Conservation (phyloP, 805 yeast species). For the Dipodascopsis tothii region DNA sequence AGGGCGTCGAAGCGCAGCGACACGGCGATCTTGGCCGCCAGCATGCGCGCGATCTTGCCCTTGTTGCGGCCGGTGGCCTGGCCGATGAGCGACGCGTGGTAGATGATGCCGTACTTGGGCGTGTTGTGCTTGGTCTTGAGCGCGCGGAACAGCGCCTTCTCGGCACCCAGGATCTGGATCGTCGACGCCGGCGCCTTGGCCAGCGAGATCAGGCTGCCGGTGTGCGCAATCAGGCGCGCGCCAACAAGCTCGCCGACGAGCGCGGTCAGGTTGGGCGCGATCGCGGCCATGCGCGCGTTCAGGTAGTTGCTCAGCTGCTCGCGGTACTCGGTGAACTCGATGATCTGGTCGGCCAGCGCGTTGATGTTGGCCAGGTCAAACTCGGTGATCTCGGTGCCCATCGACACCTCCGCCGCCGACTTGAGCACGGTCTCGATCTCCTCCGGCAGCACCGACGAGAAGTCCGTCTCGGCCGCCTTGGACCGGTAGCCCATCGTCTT, state of each 20-base stretch:
- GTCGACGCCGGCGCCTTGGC: conserved; percentile 99
- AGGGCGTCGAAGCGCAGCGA: conserved; percentile 93
- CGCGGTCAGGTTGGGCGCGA: conserved; percentile 94
- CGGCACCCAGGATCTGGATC: conserved; percentile 96
- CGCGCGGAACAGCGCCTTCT: conserved; percentile 97
- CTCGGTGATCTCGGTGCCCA: conserved; percentile 98
- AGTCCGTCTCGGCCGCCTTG: conserved; percentile 81
- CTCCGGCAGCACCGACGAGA: conserved; percentile 86
- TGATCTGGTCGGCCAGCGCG: conserved; percentile 90
- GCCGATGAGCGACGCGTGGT: conserved; percentile 95
- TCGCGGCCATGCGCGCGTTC: conserved; percentile 93
- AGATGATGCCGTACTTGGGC: conserved; percentile 94
- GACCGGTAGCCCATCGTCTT: conserved; percentile 90
- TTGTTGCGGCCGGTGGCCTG: conserved; percentile 97
- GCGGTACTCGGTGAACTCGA: conserved; percentile 92
- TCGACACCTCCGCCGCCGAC: conserved; percentile 94
- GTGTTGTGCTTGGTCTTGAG: conserved; percentile 97
- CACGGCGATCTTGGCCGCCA: conserved; percentile 97
- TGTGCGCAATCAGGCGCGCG: conserved; percentile 94
- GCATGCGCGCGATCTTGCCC: conserved; percentile 97
- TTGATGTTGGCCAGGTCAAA: conserved; percentile 80
- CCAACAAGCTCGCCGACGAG: conserved; percentile 97
- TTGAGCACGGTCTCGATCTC: conserved; percentile 87
- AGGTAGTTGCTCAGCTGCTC: conserved; percentile 90
- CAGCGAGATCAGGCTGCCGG: conserved; percentile 87